These are phyloP conservation scores for Malus sylvestris DNA, from an alignment of 306 rosid species.

Conservation along the genomic window DNA sequence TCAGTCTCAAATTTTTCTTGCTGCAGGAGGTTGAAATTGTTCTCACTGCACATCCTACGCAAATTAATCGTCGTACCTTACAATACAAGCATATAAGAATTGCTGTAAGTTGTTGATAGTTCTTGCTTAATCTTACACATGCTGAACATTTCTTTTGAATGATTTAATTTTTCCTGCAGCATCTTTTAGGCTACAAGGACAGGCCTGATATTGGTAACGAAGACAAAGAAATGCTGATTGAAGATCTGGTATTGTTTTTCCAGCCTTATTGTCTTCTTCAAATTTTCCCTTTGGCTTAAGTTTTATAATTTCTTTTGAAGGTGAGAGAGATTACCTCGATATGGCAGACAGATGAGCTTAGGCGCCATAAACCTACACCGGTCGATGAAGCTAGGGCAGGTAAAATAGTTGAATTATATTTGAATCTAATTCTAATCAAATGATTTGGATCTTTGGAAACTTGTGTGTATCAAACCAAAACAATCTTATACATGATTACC, in stretches of 20 bases:
- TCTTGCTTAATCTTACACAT: conserved; percentile 7
- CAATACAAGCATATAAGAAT: conserved; percentile 81
- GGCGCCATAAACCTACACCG: conserved; percentile 89
- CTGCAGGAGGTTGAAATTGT: conserved; percentile 87
- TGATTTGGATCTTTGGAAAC: not conserved
- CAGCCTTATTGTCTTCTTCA: conserved; percentile 12
- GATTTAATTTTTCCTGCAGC: conserved; percentile 36
- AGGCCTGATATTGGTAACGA: conserved; percentile 76
- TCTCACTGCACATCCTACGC: conserved; percentile 97
- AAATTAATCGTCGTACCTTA: conserved; percentile 88
- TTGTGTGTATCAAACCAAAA: conserved; percentile 4
- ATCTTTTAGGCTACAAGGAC: conserved; percentile 74
- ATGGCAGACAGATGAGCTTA: conserved; percentile 96
- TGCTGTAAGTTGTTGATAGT: conserved; percentile 49
- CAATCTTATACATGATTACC: conserved; percentile 9
- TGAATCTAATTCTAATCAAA: not conserved
- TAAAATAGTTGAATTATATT: conserved; percentile 26
- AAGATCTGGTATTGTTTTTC: conserved; percentile 72
- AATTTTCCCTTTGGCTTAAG: conserved; percentile 4
- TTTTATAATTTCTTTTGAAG: conserved; percentile 35
- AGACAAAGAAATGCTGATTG: conserved; percentile 83
- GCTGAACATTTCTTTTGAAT: conserved; percentile 19
- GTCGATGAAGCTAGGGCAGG: conserved; percentile 98
- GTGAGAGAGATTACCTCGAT: conserved; percentile 93
- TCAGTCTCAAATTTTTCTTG: conserved; percentile 18